Evolutionary conservation across 768 basidiomycete species (phyloP), one percentile per base, ranked within the genome.

Genomic region (Mycena leptocephala): DNA sequence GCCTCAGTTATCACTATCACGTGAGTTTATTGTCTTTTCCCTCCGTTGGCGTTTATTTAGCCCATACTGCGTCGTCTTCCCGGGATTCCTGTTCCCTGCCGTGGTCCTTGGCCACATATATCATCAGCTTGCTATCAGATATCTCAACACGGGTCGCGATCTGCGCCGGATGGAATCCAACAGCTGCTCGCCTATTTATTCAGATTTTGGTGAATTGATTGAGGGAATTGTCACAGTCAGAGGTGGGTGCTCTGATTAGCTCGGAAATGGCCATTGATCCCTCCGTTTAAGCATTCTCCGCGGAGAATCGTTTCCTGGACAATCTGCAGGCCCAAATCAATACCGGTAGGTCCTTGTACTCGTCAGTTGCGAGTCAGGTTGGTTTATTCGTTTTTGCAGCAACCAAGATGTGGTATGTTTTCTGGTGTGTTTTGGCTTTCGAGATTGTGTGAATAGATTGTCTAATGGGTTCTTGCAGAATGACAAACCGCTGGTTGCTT

Each of bases 141-240:
- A 95, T 82, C 86, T 95, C 66, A 93, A 92, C 79, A 95, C 95
- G 0, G 95, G 95, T 0, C 91, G 96, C 56, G 96, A 97, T 80
- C 86, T 98, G 24, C 90, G 96, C 72, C 90, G 97, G 24, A 96
- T 98, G 93, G 97, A 98, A 82, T 95, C 96, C 1, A 97, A 96
- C 79, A 92, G 94, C 1, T 89, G 95, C 16, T 95, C 94, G 0
- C 95, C 96, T 0, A 96, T 96, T 75, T 96, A 94, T 84, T 94
- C 94, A 8, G 94, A 93, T 69, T 97, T 96, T 77, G 91, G 92
- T 16, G 96, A 96, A 80, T 84, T 97, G 13, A 83, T 98, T 24
- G 95, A 97, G 65, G 96, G 96, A 30, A 95, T 97, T 56, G 95
- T 97, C n/a, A 97, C 96, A 7, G 95, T 98, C 51, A 91, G 97